Base-by-base conservation (phyloP, 2,329 filamentous ascomycete genomes). In the Cephalotrichum gorgonifer region DNA sequence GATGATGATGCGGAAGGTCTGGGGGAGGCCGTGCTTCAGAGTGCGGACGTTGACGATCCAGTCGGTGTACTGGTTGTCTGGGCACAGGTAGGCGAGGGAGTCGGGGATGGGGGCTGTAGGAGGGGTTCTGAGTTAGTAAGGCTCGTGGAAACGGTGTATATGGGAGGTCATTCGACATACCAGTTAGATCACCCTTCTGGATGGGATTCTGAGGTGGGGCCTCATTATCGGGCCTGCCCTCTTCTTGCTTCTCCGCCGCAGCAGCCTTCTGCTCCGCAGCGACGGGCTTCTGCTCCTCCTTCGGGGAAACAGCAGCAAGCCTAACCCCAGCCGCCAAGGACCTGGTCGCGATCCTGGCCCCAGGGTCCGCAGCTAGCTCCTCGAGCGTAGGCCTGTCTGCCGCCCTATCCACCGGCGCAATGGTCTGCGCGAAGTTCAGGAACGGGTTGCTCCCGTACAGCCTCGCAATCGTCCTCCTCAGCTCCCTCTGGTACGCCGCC, bases 11-110 rank as follows among this genome's bases (percentile, higher is more conserved):
- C 54, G 55, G 49, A 84, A 88, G 0, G 82, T 79, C 1, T 74
- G 76, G 11, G 74, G 69, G 9, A 85, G 62, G 2, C 78, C 78
- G 50, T 78, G 74, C 53, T 80, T 83, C 48, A 73, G 69, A 20
- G 82, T 77, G 15, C 70, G 69, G 43, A 90, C 73, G 56, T 85
- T 86, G 55, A 78, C 79, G 25, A 81, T 72, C 78, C 86, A 91
- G 56, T 90, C 75, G 6, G 69, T 71, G 54, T 69, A 64, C 27
- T 59, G 59, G 51, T 59, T 62, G 49, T 62, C 51, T 7, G 45
- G 45, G 35, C 23, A 28, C 15, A 48, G 35, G 20, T 26, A 35
- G 22, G 26, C 39, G 31, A 48, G 26, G 26, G 25, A 27, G 20
- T 48, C 45, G 5, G 45, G 45, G 35, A 48, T 48, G 23, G 33